phyloP scores from a whole-genome alignment of 2,329 filamentous ascomycete genomes.

The Talaromyces pinophilus region DNA sequence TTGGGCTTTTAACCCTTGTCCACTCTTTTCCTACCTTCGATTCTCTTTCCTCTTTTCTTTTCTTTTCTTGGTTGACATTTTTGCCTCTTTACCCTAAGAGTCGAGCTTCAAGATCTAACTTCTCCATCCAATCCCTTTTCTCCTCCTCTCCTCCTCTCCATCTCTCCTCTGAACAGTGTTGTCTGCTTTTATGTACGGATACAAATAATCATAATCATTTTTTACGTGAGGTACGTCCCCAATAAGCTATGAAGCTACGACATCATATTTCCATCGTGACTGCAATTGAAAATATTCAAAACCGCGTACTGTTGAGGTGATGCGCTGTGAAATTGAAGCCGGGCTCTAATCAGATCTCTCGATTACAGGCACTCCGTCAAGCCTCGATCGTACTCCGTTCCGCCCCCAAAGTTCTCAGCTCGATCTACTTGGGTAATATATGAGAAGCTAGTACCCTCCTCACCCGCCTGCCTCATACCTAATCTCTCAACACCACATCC shows the following conservation, averaged over 20 bases:
- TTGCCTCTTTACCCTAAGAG: background rate
- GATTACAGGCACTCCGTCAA: constrained; percentile 1
- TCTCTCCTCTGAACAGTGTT: constrained; percentile 8
- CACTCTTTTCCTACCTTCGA: constrained; percentile 5
- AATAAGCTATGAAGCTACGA: background rate
- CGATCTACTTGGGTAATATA: constrained; percentile 1
- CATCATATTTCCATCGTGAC: background rate
- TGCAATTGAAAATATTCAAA: background rate
- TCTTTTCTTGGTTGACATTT: constrained; percentile 11
- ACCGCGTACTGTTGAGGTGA: background rate
- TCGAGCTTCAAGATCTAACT: background rate
- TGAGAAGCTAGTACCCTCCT: constrained; percentile 8
- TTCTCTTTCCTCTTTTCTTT: background rate
- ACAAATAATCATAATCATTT: constrained; percentile 19
- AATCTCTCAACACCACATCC: constrained; percentile 3
- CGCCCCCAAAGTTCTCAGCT: constrained; percentile 17
- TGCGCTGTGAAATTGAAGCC: background rate
- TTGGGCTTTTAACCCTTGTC: constrained; percentile 12
- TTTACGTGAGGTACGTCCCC: constrained; percentile 19
- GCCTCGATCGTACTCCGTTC: constrained; percentile 7
- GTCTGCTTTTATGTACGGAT: constrained; percentile 21
- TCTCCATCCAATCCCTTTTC: background rate
- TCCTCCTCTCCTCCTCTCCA: constrained; percentile 18
- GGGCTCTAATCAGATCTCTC: background rate
- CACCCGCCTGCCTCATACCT: background rate